Base-by-base conservation (phyloP, 306 rosid genomes). In the Boehmeria nivea region DNA sequence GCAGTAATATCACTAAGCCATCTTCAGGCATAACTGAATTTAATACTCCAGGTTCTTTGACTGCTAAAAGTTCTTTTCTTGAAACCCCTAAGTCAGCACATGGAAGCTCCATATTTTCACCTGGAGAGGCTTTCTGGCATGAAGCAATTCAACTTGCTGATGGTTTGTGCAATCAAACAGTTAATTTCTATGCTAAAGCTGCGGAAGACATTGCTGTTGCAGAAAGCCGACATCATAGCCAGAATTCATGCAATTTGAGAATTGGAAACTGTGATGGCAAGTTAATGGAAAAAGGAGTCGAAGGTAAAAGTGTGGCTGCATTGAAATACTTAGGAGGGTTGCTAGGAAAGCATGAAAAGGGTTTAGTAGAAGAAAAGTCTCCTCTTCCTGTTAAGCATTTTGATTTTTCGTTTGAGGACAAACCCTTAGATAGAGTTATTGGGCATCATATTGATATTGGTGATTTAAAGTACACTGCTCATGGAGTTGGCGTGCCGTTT, bases 71-170 rank as follows among this genome's bases (percentile, higher is more conserved):
- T 44, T 51, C 65, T 50, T 43, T 62, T 62, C 63, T 47, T 57
- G 81, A 70, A 64, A 91, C 95, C 53, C 95, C 96, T 27, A 82
- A 71, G 72, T 84, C 98, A 17, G 70, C 56, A 36, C 67, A 64
- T 15, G 93, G 98, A 46, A 84, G 88, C 74, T 91, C 96, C 22
- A 59, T 75, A 45, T 74, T 87, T 87, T 91, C 98, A 6, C 95
- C 98, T 19, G 98, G 96, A 63, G 95, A 87, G 68, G 88, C 87
- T 52, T 91, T 91, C 54, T 91, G 98, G 98, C 69, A 84, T 40
- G 95, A 91, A 75, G 98, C 95, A 44, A 87, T 91, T 63, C 87
- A 82, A 73, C 69, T 87, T 65, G 98, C 83, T 19, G 98, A 91
- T 75, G 89, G 93, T 76, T 64, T 84, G 65, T 65, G 61, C 65